Conservation (phyloP, 371 early-diverging fungal genomes). For the Encephalitozoon hellem region DNA sequence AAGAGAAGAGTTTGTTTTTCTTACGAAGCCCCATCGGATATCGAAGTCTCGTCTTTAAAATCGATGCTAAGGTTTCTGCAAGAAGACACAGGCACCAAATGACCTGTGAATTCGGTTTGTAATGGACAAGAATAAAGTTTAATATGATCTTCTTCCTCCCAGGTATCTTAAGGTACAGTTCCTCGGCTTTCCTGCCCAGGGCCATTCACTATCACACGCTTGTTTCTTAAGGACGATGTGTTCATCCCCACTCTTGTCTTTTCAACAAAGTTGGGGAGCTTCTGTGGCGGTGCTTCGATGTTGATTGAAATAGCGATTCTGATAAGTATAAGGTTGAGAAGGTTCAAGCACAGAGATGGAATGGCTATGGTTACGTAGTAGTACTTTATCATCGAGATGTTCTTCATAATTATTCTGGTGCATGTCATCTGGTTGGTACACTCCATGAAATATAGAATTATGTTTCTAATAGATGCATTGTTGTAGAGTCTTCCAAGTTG, state of each 20-base stretch:
- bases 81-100: not conserved
- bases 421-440: slow-evolving; percentile 1
- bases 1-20: slow-evolving; percentile 9
- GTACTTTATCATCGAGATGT: not conserved
- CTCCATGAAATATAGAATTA: not conserved
- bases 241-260: slow-evolving; percentile 23
- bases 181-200: not conserved
- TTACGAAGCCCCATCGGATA: not conserved
- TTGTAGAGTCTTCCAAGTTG: not conserved
- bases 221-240: slow-evolving; percentile 16
- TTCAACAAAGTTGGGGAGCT: slow-evolving; percentile 17
- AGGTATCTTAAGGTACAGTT: not conserved
- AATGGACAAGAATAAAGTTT: not conserved
- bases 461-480: not conserved
- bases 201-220: slow-evolving; percentile 10
- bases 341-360: slow-evolving; percentile 8
- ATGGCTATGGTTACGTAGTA: not conserved
- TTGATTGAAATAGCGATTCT: slow-evolving; percentile 10
- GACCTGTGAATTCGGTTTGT: not conserved
- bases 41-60: slow-evolving; percentile 1
- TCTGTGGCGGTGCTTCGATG: slow-evolving; percentile 1
- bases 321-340: slow-evolving; percentile 11
- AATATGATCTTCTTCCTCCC: not conserved
- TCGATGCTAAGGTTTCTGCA: slow-evolving; percentile 8
- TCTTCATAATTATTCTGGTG: not conserved